A percentile compares a stretch with the other conserved stretches of the same genome.
phyloP scores from a whole-genome alignment of 257 asterid genomes.

The Solanum infundibuliforme region DNA sequence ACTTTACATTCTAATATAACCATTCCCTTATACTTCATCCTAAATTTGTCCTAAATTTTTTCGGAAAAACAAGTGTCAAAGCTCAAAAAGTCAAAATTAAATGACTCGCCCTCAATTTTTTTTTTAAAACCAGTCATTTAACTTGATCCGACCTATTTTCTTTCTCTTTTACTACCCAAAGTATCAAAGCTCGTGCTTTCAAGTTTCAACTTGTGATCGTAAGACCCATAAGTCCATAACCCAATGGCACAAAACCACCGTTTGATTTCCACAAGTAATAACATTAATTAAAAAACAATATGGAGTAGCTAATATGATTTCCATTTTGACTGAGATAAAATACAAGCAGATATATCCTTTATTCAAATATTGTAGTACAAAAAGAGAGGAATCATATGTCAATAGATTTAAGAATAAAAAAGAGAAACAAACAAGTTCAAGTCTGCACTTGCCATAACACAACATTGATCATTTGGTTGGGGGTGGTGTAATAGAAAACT shows the following conservation, averaged over 20 bases:
- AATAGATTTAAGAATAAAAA: background rate
- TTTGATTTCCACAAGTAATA: background rate
- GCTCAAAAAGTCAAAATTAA: too few relatives aligned
- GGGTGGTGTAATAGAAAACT: slow-evolving; percentile 40
- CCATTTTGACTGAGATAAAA: background rate
- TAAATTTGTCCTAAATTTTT: too few relatives aligned
- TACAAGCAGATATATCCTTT: background rate
- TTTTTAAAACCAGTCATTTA: too few relatives aligned
- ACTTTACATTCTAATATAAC: too few relatives aligned
- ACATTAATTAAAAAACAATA: background rate
- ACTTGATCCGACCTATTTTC: too few relatives aligned
- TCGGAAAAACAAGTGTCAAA: too few relatives aligned
- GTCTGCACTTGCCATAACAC: background rate
- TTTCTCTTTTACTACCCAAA: too few relatives aligned
- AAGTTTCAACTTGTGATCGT: too few relatives aligned
- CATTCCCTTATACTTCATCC: too few relatives aligned
- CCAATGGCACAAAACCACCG: background rate
- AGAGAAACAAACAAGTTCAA: background rate
- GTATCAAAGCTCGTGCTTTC: too few relatives aligned
- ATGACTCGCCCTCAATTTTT: too few relatives aligned
- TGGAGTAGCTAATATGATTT: background rate
- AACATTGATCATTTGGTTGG: slow-evolving; percentile 1
- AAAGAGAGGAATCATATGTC: background rate
- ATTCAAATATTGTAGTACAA: background rate
- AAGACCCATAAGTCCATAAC: too few relatives aligned